Percentiles rank a stretch among this genome's conserved stretches.
These are phyloP conservation scores for Penicillium fuscoglaucum DNA, from an alignment of 2,329 filamentous ascomycete genomes.

Conservation along the genomic window DNA sequence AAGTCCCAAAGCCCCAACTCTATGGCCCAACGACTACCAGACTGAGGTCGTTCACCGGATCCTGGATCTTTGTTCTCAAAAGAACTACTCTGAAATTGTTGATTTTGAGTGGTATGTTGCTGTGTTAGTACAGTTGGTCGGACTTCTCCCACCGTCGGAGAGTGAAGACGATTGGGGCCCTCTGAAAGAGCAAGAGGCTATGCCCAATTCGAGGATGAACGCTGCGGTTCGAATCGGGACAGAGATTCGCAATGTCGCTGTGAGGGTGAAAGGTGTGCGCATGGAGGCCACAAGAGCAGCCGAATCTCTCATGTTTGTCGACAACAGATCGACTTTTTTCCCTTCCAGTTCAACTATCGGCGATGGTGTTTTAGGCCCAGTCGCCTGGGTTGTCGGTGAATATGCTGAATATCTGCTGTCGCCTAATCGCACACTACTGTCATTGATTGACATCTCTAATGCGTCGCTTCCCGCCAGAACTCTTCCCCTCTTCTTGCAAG, in stretches of 20 bases:
- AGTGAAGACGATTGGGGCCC: constrained; percentile 25
- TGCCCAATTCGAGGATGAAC: constrained; percentile 16
- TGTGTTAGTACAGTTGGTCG: constrained; percentile 79
- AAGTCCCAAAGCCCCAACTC: constrained; percentile 45
- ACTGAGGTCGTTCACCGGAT: constrained; percentile 79
- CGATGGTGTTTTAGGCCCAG: constrained; percentile 68
- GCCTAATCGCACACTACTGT: constrained; percentile 70
- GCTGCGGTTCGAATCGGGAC: constrained; percentile 63
- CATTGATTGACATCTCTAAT: constrained; percentile 68
- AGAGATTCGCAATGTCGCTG: constrained; percentile 85
- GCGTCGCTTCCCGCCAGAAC: constrained; percentile 62
- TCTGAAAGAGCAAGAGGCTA: constrained; percentile 14
- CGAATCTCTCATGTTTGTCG: constrained; percentile 66
- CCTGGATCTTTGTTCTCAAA: constrained; percentile 82
- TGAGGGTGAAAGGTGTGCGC: constrained; percentile 84
- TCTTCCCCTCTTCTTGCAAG: constrained; percentile 78
- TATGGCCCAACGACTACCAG: constrained; percentile 81
- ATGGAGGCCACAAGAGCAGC: constrained; percentile 78
- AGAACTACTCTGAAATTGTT: constrained; percentile 79
- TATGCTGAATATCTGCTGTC: constrained; percentile 71
- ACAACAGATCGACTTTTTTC: constrained; percentile 60
- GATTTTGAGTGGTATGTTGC: constrained; percentile 99
- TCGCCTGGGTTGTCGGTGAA: constrained; percentile 86
- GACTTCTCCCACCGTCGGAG: constrained; percentile 51
- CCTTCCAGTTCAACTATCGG: constrained; percentile 52